These are phyloP conservation scores for Phytophthora cactorum DNA, from an alignment of 352 stramenopile genomes.

Conservation along the genomic window DNA sequence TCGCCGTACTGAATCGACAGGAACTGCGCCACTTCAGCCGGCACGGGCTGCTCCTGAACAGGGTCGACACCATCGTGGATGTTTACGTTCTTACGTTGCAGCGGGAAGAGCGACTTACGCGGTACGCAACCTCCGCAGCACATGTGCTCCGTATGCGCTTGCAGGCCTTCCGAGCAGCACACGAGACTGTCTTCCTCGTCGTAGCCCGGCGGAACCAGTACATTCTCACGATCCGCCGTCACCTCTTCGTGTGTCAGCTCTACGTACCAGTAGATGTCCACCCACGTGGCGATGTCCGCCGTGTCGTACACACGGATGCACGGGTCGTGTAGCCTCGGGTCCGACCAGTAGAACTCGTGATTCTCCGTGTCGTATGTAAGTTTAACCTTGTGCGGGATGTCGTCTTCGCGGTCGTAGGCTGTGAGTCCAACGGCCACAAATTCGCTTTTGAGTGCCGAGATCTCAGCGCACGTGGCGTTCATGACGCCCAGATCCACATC, in stretches of 20 bases:
- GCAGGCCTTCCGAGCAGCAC: slow-evolving; percentile 75
- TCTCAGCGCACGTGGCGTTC: slow-evolving; percentile 71
- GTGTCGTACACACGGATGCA: slow-evolving; percentile 81
- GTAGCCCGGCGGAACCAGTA: slow-evolving; percentile 67
- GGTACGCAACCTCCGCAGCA: slow-evolving; percentile 80
- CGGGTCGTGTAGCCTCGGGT: slow-evolving; percentile 73
- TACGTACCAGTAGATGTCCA: slow-evolving; percentile 87
- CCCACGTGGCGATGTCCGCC: slow-evolving; percentile 63
- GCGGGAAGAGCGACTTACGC: slow-evolving; percentile 62
- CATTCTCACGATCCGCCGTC: slow-evolving; percentile 43
- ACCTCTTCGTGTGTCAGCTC: slow-evolving; percentile 59
- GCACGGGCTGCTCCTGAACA: slow-evolving; percentile 63
- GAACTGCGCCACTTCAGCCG: slow-evolving; percentile 61
- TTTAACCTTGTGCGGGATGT: slow-evolving; percentile 84
- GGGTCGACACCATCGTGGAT: slow-evolving; percentile 53
- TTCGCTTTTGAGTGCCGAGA: slow-evolving; percentile 72
- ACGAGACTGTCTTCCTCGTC: slow-evolving; percentile 69
- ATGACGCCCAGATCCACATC: slow-evolving; percentile 84
- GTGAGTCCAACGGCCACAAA: slow-evolving; percentile 66
- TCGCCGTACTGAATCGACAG: slow-evolving; percentile 75
- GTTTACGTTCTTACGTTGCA: slow-evolving; percentile 51
- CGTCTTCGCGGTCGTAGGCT: slow-evolving; percentile 71
- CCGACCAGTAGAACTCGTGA: slow-evolving; percentile 82
- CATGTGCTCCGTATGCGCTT: slow-evolving; percentile 70
- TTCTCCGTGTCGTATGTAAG: slow-evolving; percentile 88